Evolutionary conservation across 2,329 filamentous ascomycete species (phyloP).

Genomic region (Phoma sp.): DNA sequence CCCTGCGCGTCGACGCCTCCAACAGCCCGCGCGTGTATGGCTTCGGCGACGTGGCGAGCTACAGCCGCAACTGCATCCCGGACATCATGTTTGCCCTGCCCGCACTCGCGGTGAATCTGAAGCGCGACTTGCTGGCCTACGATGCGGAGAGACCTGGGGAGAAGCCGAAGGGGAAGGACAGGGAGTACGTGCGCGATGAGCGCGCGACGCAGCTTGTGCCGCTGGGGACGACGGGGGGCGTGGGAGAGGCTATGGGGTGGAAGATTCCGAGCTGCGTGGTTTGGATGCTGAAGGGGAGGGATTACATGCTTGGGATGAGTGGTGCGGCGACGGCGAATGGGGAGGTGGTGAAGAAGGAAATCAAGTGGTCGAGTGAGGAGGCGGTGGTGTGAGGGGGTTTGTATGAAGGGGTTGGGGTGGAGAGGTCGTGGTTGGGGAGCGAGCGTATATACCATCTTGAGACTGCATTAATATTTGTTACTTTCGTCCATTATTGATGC

Average conservation of each 20-base stretch:
- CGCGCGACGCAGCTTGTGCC: conserved; percentile 40
- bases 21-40: conserved; percentile 56
- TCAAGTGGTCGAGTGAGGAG: conserved; percentile 34
- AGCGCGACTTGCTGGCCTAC: conserved; percentile 52
- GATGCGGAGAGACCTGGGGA: conserved; percentile 22
- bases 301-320: conserved; percentile 44
- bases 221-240: conserved; percentile 41
- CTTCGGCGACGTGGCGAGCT: conserved; percentile 55
- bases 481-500: no score
- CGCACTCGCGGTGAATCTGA: conserved; percentile 53
- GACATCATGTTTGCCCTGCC: conserved; percentile 50
- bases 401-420: no score
- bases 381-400: conserved; percentile 11
- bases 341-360: conserved; percentile 32
- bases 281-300: conserved; percentile 50
- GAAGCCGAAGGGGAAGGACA: conserved; percentile 36
- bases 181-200: conserved; percentile 26
- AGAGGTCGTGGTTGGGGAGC: no score
- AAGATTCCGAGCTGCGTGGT: conserved; percentile 48
- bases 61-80: conserved; percentile 50
- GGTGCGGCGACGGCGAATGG: conserved; percentile 22
- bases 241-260: conserved; percentile 47
- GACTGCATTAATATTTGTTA: no score
- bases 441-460: no score
- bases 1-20: conserved; percentile 54